A percentile compares a stretch with the other conserved stretches of the same genome.
Evolutionary conservation across 2,329 filamentous ascomycete species (phyloP).

Genomic region (Fusarium redolens): DNA sequence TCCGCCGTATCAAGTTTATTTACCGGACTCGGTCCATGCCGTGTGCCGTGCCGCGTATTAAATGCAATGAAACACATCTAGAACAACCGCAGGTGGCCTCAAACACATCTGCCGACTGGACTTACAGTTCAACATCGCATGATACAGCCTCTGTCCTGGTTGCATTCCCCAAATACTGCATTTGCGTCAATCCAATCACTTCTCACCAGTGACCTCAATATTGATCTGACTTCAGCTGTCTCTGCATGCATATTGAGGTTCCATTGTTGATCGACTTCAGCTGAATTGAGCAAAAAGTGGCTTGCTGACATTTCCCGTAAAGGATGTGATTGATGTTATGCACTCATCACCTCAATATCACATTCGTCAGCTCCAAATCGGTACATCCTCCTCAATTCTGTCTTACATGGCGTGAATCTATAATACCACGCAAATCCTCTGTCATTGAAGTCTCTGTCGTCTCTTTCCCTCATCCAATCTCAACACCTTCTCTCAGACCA

Average conservation of each 20-base stretch:
- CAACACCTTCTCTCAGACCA: neutral
- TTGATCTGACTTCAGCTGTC: neutral
- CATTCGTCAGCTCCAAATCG: neutral
- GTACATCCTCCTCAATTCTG: neutral
- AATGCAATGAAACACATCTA: neutral
- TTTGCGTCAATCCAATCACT: neutral
- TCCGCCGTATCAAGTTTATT: neutral
- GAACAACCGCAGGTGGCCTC: neutral
- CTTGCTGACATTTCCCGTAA: neutral
- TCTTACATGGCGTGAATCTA: constrained; percentile 2
- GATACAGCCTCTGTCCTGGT: too few species aligned
- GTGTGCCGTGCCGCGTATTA: neutral
- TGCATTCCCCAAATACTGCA: neutral
- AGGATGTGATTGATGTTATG: neutral
- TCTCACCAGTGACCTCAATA: neutral
- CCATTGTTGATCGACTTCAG: neutral
- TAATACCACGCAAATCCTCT: neutral
- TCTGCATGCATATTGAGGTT: neutral
- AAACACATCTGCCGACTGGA: neutral
- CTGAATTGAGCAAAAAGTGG: neutral
- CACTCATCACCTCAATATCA: neutral
- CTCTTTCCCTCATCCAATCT: neutral
- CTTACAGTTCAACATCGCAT: neutral
- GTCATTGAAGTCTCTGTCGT: neutral
- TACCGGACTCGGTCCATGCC: neutral